A percentile compares a stretch with the other conserved stretches of the same genome.
Conservation (phyloP, 108 stramenopile species). For the Fragilaria radians region DNA sequence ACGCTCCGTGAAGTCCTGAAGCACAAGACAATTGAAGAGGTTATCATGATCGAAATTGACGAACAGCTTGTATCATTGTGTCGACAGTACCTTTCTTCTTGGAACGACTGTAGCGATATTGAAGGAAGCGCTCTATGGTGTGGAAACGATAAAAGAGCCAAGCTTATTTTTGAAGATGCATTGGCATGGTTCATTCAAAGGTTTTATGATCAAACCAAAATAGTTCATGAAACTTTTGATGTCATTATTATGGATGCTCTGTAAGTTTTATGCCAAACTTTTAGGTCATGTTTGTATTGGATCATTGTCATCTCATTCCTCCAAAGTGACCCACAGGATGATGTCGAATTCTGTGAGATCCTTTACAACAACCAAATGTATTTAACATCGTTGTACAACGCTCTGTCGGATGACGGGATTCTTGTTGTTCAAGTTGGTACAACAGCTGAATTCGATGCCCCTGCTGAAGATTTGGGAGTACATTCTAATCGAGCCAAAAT, state of each 20-base stretch:
- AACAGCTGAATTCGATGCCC: too few relatives aligned
- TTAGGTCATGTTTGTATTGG: too few relatives aligned
- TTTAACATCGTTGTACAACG: slow-evolving; percentile 1
- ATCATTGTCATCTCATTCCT: too few relatives aligned
- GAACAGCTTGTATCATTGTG: slow-evolving; percentile 27
- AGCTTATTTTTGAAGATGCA: slow-evolving; percentile 43
- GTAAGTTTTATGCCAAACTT: too few relatives aligned
- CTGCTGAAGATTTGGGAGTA: too few relatives aligned
- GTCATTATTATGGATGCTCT: slow-evolving; percentile 58
- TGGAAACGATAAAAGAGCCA: slow-evolving; percentile 42
- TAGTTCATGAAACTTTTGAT: slow-evolving; percentile 20
- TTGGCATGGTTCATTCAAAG: slow-evolving; percentile 45
- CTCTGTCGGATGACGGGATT: slow-evolving; percentile 8
- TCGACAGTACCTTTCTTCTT: slow-evolving; percentile 30
- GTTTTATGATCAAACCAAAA: background rate
- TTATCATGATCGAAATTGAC: slow-evolving; percentile 52
- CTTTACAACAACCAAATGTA: slow-evolving; percentile 25
- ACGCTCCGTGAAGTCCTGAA: slow-evolving; percentile 79
- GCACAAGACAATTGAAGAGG: slow-evolving; percentile 76
- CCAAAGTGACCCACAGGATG: slow-evolving; percentile 36
- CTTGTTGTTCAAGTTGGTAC: slow-evolving; percentile 13
- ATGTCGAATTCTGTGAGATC: slow-evolving; percentile 22
- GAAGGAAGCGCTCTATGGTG: slow-evolving; percentile 28
- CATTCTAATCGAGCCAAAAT: too few relatives aligned
- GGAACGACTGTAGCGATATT: slow-evolving; percentile 46